These are phyloP conservation scores for Tetrastigma voinierianum DNA, from an alignment of 164 flowering plant genomes.

Conservation along the genomic window DNA sequence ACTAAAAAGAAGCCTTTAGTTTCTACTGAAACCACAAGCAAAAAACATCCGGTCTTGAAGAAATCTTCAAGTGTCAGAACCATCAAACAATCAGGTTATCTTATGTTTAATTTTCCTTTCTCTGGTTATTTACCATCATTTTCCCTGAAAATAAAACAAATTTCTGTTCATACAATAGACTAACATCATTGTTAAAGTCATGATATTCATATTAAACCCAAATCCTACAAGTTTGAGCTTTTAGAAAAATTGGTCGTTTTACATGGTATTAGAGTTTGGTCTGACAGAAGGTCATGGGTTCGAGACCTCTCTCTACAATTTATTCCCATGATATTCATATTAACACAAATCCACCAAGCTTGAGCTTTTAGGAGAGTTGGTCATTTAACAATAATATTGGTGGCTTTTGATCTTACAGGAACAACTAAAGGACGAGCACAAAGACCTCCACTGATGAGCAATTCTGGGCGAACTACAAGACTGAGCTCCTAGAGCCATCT, in stretches of 20 bases:
- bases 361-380: too few relatives aligned
- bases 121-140: not conserved
- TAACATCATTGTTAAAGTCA: too few relatives aligned
- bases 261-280: too few relatives aligned
- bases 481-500: constrained; percentile 50
- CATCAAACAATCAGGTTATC: constrained; percentile 42
- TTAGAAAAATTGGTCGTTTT: too few relatives aligned
- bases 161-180: not conserved
- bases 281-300: too few relatives aligned
- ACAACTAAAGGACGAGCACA: constrained; percentile 45
- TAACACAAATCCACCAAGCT: too few relatives aligned
- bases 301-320: too few relatives aligned
- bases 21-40: constrained; percentile 31
- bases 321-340: too few relatives aligned
- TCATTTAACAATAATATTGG: too few relatives aligned
- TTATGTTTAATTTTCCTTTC: not conserved
- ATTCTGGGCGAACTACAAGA: constrained; percentile 45
- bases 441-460: constrained; percentile 57
- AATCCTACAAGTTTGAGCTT: too few relatives aligned
- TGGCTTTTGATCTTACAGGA: constrained; percentile 33
- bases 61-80: constrained; percentile 38
- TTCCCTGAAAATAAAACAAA: not conserved
- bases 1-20: constrained; percentile 24
- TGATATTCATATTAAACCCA: too few relatives aligned
- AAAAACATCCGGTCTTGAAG: constrained; percentile 28